A percentile compares a stretch with the other conserved stretches of the same genome.
Conservation (phyloP, 2,329 filamentous ascomycete species). For the Xylariaceae sp. region DNA sequence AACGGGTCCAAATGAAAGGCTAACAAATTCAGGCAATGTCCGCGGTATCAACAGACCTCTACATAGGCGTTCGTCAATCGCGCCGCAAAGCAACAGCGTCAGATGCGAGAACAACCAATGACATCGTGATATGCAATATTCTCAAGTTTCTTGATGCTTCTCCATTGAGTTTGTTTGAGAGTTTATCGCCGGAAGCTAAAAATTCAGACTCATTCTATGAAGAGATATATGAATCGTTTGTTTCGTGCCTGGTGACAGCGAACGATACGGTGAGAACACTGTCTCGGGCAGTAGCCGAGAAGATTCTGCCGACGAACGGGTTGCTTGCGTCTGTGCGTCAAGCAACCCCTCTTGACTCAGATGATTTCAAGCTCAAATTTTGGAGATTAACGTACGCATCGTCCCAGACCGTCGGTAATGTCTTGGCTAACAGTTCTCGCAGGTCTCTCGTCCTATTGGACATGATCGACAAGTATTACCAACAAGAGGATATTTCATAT, state of each 20-base stretch:
- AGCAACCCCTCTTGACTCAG: conserved; percentile 45
- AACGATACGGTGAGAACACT: conserved; percentile 56
- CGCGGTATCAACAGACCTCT: conserved; percentile 46
- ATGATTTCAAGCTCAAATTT: conserved; percentile 51
- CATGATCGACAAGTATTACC: conserved; percentile 55
- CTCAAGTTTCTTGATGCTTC: conserved; percentile 63
- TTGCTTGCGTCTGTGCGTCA: conserved; percentile 46
- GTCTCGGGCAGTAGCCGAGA: conserved; percentile 54
- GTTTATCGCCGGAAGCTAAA: conserved; percentile 42
- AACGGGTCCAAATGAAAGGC: conserved; percentile 12
- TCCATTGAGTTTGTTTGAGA: conserved; percentile 55
- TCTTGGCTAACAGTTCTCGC: conserved; percentile 24
- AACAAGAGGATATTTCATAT: conserved; percentile 50
- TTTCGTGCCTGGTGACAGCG: conserved; percentile 60
- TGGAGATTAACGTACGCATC: conserved; percentile 57
- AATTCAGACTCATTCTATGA: conserved; percentile 49
- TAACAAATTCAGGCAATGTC: conserved; percentile 45
- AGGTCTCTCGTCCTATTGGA: conserved; percentile 53
- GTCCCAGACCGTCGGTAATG: conserved; percentile 22
- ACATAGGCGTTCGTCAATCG: conserved; percentile 46
- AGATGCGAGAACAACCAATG: conserved; percentile 46
- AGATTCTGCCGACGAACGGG: conserved; percentile 50
- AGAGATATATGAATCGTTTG: conserved; percentile 57
- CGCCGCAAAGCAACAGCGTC: conserved; percentile 48
- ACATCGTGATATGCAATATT: conserved; percentile 57